Base-by-base conservation (phyloP, 2,329 filamentous ascomycete species). In the Meredithiella fracta region DNA sequence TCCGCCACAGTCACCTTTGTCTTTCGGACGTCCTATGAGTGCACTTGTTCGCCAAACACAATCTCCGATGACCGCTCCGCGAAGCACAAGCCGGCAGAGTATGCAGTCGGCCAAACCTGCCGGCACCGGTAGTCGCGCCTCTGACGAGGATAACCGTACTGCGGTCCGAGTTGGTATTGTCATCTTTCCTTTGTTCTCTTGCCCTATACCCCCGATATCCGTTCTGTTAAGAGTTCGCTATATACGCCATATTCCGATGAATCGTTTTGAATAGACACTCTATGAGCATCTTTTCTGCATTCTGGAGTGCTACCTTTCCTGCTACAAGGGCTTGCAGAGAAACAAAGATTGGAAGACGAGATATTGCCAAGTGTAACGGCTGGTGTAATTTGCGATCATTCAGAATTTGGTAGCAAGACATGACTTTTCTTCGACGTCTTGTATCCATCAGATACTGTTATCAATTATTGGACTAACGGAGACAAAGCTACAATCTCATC, bases 111-210 rank as follows among this genome's bases (percentile, higher is more conserved):
- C 85, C 71, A 91, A 85, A 68, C 72, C 74, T 49, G 82, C 76
- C 54, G 84, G 81, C 56, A 78, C 77, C 62, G 81, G 84, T 60
- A 94, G 87, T 70, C 80, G 87, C 65, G 83, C 85, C 23, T 94
- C 89, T 0, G 90, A 96, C 64, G 90, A 96, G 63, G 90, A 95
- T 67, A 78, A 77, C 60, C 90, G 86, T 67, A 95, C 90, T 5
- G 86, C 90, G 25, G 90, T 96, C 70, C 92, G 87, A 91, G 90
- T 96, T 67, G 90, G 90, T 96, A 79, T n/a, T 64, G 89, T 85
- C 59, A 51, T 17, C 2, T 31, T 62, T 60, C 14, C 15, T n/a
- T n/a, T n/a, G n/a, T n/a, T n/a, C n/a, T n/a, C n/a, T n/a, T n/a
- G n/a, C n/a, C n/a, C n/a, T n/a, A 34, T 34, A 34, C 5, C 29